These are phyloP conservation scores for Cercospora beticola DNA, from an alignment of 2,329 filamentous ascomycete genomes.

Conservation along the genomic window DNA sequence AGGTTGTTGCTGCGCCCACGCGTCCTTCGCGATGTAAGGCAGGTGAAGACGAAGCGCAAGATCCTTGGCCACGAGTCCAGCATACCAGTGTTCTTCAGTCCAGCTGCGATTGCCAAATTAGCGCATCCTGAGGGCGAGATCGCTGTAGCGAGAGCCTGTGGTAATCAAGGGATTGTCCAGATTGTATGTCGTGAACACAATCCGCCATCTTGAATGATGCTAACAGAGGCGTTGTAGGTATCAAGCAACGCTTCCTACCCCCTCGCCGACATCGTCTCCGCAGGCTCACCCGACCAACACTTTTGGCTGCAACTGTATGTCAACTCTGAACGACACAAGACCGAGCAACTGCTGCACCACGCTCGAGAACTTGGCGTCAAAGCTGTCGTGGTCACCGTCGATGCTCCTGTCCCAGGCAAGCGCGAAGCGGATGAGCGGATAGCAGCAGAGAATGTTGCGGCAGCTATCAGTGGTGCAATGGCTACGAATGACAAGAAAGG, in stretches of 20 bases:
- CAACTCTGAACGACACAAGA: constrained; percentile 55
- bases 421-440: constrained; percentile 50
- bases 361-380: constrained; percentile 52
- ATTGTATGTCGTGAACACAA: constrained; percentile 12
- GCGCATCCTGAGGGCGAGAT: constrained; percentile 36
- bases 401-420: constrained; percentile 59
- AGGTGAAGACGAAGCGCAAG: constrained; percentile 37
- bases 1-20: constrained; percentile 50
- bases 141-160: constrained; percentile 34
- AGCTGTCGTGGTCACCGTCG: constrained; percentile 60
- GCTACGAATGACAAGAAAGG: constrained; percentile 56
- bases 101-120: constrained; percentile 36
- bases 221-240: not conserved
- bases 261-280: constrained; percentile 30
- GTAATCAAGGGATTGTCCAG: constrained; percentile 22
- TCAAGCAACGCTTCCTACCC: constrained; percentile 36
- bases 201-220: not conserved
- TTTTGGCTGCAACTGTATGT: constrained; percentile 64
- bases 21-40: constrained; percentile 44
- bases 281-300: constrained; percentile 25
- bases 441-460: constrained; percentile 49
- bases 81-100: constrained; percentile 41
- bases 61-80: constrained; percentile 36
- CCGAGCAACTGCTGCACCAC: constrained; percentile 50
- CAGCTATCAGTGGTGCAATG: constrained; percentile 52